Evolutionary conservation across 1,284 basidiomycete genomes (phyloP), one percentile per base, ranked within the genome.

Genomic region (Pseudozyma flocculosa): DNA sequence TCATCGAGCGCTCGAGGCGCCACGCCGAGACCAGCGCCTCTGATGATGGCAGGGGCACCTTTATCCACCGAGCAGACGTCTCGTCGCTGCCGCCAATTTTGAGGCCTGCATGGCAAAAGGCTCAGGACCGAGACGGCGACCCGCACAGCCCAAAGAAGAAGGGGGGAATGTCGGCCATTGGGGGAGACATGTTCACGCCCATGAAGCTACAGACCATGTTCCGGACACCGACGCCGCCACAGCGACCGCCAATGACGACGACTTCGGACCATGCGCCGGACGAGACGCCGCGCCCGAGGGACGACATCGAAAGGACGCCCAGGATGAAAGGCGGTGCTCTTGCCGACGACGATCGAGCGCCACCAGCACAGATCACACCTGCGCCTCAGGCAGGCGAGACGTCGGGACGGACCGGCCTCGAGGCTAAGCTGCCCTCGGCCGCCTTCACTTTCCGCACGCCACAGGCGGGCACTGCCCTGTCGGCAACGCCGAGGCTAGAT

Each of bases 161-260:
- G 19, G 65, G 38, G 19, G 32, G 32, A 5, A 43, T 70, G 18
- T n/a, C 46, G 7, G 63, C 48, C 18, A 57, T 70, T 15, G 72
- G 72, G 8, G 70, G 72, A 22, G 72, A 76, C 49, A 72, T 76
- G 58, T 76, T 76, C 30, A 71, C 70, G 2, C 72, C 72, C 0
- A 68, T 72, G 52, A 66, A 65, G 39, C 61, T 76, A 4, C 71
- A 76, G 50, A 60, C 64, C 42, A 73, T 76, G 65, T 76, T 72
- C 49, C 62, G 66, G 37, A 64, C 68, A 14, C 68, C 71, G 3
- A 67, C 70, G 8, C 63, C 64, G 1, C 62, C 59, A 5, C 52
- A 52, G 40, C 58, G 53, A 17, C 10, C 15, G 32, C 32, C 3
- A 4, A 5, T 34, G 11, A 3, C 9, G 32, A 17, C n/a, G n/a